Percentiles rank a stretch among this genome's conserved stretches.
These are phyloP conservation scores for Chaetomiaceae sp. DNA, from an alignment of 2,329 filamentous ascomycete species.

Conservation along the genomic window DNA sequence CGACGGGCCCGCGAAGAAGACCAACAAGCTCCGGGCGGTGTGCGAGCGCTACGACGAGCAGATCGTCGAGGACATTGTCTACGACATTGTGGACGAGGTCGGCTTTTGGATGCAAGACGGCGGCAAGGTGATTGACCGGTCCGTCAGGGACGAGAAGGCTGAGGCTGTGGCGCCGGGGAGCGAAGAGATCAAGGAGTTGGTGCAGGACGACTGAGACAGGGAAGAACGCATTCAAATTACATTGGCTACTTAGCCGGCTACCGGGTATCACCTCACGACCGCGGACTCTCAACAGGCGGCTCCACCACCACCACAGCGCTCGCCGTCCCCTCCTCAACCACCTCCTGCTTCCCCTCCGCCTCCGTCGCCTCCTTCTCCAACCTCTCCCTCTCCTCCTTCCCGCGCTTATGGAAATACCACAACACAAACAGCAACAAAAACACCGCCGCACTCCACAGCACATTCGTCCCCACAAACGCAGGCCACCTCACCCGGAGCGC, in stretches of 20 bases:
- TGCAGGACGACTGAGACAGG: constrained; percentile 53
- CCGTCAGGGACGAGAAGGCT: constrained; percentile 41
- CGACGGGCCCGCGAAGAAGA: constrained; percentile 17
- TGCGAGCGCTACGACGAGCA: constrained; percentile 84
- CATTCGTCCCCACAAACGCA: constrained; percentile 84
- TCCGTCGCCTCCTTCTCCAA: constrained; percentile 38
- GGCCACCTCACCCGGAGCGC: constrained; percentile 86
- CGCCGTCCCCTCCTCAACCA: constrained; percentile 2
- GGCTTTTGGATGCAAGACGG: constrained; percentile 79
- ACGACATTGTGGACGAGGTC: constrained; percentile 90
- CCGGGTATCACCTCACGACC: constrained; percentile 11
- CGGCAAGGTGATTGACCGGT: constrained; percentile 45
- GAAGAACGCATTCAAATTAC: neutral
- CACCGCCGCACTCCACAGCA: constrained; percentile 82
- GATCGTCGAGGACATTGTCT: constrained; percentile 89
- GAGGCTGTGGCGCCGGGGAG: constrained; percentile 38
- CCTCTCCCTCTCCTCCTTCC: constrained; percentile 73
- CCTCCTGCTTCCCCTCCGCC: neutral
- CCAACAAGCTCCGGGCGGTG: constrained; percentile 51
- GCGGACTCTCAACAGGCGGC: constrained; percentile 8
- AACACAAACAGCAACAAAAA: constrained; percentile 89
- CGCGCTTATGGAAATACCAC: constrained; percentile 98
- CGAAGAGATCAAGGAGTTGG: constrained; percentile 61
- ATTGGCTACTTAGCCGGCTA: neutral
- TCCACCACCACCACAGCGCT: constrained; percentile 8